These are phyloP conservation scores for Lignosus rhinocerotis DNA, from an alignment of 1,284 basidiomycete genomes.

Conservation along the genomic window DNA sequence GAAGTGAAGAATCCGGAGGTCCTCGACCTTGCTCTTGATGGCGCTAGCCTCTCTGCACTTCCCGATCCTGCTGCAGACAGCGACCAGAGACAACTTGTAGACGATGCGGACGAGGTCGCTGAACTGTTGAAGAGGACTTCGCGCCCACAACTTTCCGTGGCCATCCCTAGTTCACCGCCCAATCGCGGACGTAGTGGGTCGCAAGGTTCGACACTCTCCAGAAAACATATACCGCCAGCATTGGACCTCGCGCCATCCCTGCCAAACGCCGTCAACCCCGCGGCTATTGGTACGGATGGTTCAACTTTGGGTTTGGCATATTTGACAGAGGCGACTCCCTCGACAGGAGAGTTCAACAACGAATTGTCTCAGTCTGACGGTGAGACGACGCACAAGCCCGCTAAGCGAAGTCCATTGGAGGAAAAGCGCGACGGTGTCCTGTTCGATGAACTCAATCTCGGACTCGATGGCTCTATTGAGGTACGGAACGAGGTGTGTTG, in stretches of 20 bases:
- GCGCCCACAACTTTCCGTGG: conserved; percentile 35
- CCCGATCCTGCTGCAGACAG: conserved; percentile 36
- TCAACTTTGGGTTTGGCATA: conserved; percentile 35
- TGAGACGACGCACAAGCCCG: conserved; percentile 13
- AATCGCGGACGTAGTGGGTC: conserved; percentile 30
- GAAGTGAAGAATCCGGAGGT: conserved; percentile 43
- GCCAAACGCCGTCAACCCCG: conserved; percentile 19
- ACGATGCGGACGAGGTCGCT: conserved; percentile 30
- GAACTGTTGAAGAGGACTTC: conserved; percentile 31
- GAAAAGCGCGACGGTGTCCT: conserved; percentile 68
- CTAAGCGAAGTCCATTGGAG: conserved; percentile 46
- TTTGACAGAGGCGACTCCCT: conserved; percentile 27
- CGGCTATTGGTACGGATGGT: conserved; percentile 23
- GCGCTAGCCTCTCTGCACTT: conserved; percentile 43
- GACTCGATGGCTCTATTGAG: conserved; percentile 44
- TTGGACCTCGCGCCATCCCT: conserved; percentile 41
- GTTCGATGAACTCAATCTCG: conserved; percentile 71
- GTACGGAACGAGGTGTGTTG: conserved; percentile 16
- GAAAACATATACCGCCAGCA: conserved; percentile 48
- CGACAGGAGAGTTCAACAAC: conserved; percentile 12
- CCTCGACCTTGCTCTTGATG: conserved; percentile 55
- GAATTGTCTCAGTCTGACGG: conserved; percentile 10
- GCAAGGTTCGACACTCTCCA: conserved; percentile 26
- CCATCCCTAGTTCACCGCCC: conserved; percentile 33
- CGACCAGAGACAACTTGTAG: conserved; percentile 13